Evolutionary conservation across 2,329 filamentous ascomycete species (phyloP).

Genomic region (Aureobasidium sp.): DNA sequence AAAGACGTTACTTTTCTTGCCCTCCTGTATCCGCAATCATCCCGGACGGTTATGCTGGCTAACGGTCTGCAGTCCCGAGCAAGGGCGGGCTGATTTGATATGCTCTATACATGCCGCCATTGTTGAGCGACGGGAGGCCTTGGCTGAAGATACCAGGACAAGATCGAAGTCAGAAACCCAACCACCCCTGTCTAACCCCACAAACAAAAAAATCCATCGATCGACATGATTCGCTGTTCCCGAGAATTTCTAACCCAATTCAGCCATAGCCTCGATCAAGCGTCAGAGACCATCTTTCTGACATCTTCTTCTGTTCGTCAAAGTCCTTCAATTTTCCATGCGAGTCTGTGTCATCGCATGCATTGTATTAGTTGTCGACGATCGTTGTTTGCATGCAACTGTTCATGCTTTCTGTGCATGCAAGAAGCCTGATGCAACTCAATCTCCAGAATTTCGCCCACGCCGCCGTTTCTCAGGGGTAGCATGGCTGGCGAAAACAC

Average conservation of each 20-base stretch:
- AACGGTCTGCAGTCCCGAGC: conserved; percentile 10
- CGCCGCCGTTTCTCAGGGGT: conserved; percentile 14
- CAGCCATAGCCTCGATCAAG: background rate
- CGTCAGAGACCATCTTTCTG: background rate
- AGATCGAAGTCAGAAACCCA: background rate
- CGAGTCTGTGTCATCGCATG: background rate
- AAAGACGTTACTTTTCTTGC: conserved; percentile 1
- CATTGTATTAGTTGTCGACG: background rate
- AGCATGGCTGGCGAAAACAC: conserved; percentile 4
- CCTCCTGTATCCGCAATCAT: conserved; percentile 11
- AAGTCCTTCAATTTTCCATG: conserved; percentile 5
- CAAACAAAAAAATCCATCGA: conserved; percentile 3
- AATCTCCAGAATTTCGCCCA: background rate
- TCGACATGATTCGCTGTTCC: conserved; percentile 9
- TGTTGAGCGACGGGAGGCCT: background rate
- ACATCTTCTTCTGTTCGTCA: conserved; percentile 1
- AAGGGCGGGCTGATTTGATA: conserved; percentile 7
- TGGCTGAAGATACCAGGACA: background rate
- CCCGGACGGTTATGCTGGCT: conserved; percentile 2
- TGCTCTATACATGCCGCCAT: conserved; percentile 1
- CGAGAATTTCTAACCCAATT: background rate
- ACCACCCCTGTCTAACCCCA: conserved; percentile 9
- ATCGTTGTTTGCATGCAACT: background rate
- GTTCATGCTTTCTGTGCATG: conserved; percentile 7
- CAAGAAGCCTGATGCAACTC: background rate